phyloP scores from a whole-genome alignment of 2,329 filamentous ascomycete species.

The Phialophora chinensis region DNA sequence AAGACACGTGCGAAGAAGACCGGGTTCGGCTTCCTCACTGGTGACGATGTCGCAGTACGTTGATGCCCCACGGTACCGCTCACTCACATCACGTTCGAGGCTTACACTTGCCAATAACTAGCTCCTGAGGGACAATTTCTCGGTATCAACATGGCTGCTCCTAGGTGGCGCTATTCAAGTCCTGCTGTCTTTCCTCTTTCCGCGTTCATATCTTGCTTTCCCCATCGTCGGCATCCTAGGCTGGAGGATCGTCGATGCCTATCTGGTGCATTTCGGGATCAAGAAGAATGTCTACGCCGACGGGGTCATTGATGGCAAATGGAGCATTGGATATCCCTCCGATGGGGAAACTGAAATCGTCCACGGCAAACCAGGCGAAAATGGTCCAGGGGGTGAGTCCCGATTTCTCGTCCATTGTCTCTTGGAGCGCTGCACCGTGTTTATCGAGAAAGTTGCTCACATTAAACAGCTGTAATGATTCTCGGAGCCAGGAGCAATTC shows the following conservation, averaged over 20 bases:
- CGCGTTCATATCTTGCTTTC: constrained; percentile 47
- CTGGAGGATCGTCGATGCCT: constrained; percentile 45
- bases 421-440: too few species aligned
- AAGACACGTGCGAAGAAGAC: constrained; percentile 15
- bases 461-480: constrained; percentile 44
- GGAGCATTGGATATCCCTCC: constrained; percentile 46
- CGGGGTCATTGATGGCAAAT: constrained; percentile 41
- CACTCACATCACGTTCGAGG: neutral
- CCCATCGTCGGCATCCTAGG: constrained; percentile 38
- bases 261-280: constrained; percentile 43
- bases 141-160: constrained; percentile 33
- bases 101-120: constrained; percentile 6
- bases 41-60: constrained; percentile 17
- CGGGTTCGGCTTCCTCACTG: constrained; percentile 9
- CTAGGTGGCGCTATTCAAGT: constrained; percentile 30
- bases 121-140: constrained; percentile 32
- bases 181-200: constrained; percentile 38
- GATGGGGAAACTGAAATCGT: constrained; percentile 43
- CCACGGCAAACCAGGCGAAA: constrained; percentile 37
- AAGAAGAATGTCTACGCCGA: constrained; percentile 48
- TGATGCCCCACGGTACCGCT: neutral
- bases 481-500: constrained; percentile 47
- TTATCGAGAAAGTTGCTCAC: neutral
- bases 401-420: neutral
- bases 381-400: constrained; percentile 39